A percentile compares a stretch with the other conserved stretches of the same genome.
These are phyloP conservation scores for Coemansia sp. DNA, from an alignment of 192 early-diverging fungal genomes.

Conservation along the genomic window DNA sequence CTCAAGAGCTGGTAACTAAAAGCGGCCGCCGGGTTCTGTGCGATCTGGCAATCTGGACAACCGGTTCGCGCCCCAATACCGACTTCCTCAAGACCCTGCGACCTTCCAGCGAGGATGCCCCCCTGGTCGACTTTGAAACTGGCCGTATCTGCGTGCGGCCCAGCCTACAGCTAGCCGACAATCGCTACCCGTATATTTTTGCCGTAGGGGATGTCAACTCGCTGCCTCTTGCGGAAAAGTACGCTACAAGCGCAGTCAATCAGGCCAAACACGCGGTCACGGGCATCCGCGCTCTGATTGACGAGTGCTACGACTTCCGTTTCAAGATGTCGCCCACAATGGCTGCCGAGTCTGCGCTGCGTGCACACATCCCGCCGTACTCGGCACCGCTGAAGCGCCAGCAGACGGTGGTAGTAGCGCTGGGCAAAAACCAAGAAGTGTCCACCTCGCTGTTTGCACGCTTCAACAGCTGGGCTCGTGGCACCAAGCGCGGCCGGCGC, in stretches of 20 bases:
- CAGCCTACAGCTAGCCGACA: slow-evolving; percentile 54
- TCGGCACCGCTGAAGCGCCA: slow-evolving; percentile 13
- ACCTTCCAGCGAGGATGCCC: slow-evolving; percentile 16
- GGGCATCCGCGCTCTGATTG: slow-evolving; percentile 32
- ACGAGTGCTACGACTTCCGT: slow-evolving; percentile 43
- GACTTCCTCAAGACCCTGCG: slow-evolving; percentile 52
- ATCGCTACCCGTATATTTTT: slow-evolving; percentile 55
- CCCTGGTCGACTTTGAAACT: slow-evolving; percentile 38
- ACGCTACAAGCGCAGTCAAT: slow-evolving; percentile 36
- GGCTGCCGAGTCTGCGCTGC: slow-evolving; percentile 19
- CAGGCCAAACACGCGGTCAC: slow-evolving; percentile 39
- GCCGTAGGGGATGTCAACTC: slow-evolving; percentile 58
- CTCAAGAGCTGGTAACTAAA: slow-evolving; percentile 21
- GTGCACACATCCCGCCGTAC: slow-evolving; percentile 20
- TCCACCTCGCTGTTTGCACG: slow-evolving; percentile 20
- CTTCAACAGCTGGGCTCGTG: slow-evolving; percentile 26
- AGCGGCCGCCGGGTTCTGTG: slow-evolving; percentile 52
- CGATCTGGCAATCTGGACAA: slow-evolving; percentile 59
- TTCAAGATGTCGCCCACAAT: slow-evolving; percentile 33
- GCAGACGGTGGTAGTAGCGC: slow-evolving; percentile 29
- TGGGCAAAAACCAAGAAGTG: slow-evolving; percentile 33
- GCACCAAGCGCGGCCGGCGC: slow-evolving; percentile 29
- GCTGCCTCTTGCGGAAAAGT: slow-evolving; percentile 40
- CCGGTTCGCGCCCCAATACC: slow-evolving; percentile 52
- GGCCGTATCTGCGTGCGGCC: slow-evolving; percentile 52